phyloP scores from a whole-genome alignment of 177 flowering plant species.

The Vitis hybrid region DNA sequence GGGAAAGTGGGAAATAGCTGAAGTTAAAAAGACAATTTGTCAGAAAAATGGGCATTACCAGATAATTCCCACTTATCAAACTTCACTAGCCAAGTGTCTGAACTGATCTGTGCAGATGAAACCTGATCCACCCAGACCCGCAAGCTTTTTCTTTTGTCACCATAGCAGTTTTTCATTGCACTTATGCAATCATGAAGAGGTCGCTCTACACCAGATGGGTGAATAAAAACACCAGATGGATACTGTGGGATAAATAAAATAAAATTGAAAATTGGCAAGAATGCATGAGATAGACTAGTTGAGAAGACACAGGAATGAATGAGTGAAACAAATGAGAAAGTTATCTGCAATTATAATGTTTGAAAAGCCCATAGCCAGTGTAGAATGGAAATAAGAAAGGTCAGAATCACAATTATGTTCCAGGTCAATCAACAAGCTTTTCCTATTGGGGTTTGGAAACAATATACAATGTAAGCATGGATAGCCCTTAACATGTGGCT shows the following conservation, averaged over 20 bases:
- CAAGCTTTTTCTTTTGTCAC: conserved; percentile 66
- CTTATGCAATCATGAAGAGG: conserved; percentile 46
- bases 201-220: conserved; percentile 69
- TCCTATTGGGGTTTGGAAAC: no score
- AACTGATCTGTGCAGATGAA: conserved; percentile 49
- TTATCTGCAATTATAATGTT: no score
- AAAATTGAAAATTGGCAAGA: background rate
- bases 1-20: background rate
- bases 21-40: background rate
- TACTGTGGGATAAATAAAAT: conserved; percentile 30
- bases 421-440: no score
- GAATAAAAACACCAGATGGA: conserved; percentile 55
- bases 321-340: no score
- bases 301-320: no score
- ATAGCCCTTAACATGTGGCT: no score
- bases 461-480: no score
- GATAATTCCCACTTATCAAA: conserved; percentile 76
- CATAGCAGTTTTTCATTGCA: conserved; percentile 48
- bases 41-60: conserved; percentile 41
- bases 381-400: no score
- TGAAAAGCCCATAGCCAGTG: no score
- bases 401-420: no score
- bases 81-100: conserved; percentile 73
- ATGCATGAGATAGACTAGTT: background rate
- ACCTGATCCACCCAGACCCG: conserved; percentile 83